Evolutionary conservation across 176 grass and related monocot genomes (phyloP).

Genomic region (Carex parvula): DNA sequence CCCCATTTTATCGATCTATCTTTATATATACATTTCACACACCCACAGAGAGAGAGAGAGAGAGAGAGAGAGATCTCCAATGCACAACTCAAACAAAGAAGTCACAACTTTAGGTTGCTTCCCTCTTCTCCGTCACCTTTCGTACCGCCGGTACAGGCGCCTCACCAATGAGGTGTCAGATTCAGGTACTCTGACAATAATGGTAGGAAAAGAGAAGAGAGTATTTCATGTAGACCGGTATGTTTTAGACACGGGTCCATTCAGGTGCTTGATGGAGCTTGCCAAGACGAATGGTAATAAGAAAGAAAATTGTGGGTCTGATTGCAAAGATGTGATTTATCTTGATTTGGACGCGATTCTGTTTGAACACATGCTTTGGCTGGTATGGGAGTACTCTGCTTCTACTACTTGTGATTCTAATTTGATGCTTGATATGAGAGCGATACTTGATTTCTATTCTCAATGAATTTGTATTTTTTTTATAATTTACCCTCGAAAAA

Average conservation of each 20-base stretch:
- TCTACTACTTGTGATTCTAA: not conserved
- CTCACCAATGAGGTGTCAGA: not conserved
- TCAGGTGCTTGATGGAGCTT: slow-evolving; percentile 10
- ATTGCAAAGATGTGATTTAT: slow-evolving; percentile 12
- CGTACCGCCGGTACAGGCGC: not conserved
- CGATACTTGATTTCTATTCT: slow-evolving; percentile 16
- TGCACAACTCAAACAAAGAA: not conserved
- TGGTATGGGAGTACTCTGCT: not conserved
- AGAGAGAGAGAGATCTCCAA: not conserved
- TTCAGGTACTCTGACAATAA: not conserved
- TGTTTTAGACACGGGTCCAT: not conserved
- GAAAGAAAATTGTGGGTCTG: slow-evolving; percentile 1
- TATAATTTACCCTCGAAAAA: not conserved
- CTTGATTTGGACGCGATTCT: slow-evolving; percentile 19
- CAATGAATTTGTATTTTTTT: not conserved
- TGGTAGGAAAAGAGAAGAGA: slow-evolving; percentile 14
- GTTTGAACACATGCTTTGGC: slow-evolving; percentile 13
- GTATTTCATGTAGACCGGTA: not conserved
- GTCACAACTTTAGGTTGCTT: not conserved
- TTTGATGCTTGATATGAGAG: slow-evolving; percentile 14
- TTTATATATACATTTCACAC: not conserved
- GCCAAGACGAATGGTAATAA: not conserved
- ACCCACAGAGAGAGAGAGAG: not conserved
- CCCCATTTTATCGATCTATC: not conserved
- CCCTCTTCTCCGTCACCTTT: not conserved